phyloP scores from a whole-genome alignment of 1,284 basidiomycete genomes.

The Trametes versicolor region DNA sequence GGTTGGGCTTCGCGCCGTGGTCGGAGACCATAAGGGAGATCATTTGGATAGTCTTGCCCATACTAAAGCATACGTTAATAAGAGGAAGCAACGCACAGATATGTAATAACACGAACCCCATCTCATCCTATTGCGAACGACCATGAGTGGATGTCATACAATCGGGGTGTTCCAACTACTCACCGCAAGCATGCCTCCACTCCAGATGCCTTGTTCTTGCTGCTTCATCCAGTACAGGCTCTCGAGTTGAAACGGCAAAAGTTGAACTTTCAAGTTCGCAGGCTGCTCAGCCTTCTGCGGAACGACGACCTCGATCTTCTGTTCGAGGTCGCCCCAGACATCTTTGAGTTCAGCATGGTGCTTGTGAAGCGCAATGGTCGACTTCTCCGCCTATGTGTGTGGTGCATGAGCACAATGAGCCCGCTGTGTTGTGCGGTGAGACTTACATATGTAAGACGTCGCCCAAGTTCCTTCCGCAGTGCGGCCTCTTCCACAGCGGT shows the following conservation, averaged over 20 bases:
- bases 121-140: conserved; percentile 74
- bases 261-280: conserved; percentile 74
- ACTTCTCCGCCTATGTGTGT: conserved; percentile 74
- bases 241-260: conserved; percentile 90
- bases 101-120: conserved; percentile 68
- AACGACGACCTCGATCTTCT: conserved; percentile 66
- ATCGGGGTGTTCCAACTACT: conserved; percentile 39
- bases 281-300: conserved; percentile 87
- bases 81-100: conserved; percentile 4
- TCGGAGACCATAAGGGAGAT: conserved; percentile 91
- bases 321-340: conserved; percentile 90
- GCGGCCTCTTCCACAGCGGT: conserved; percentile 26
- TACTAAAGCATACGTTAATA: conserved; percentile 59
- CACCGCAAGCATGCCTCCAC: conserved; percentile 93
- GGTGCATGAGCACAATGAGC: background rate
- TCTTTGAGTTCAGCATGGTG: conserved; percentile 83
- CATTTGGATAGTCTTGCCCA: conserved; percentile 99
- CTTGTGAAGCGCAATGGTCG: conserved; percentile 68
- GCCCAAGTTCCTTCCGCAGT: conserved; percentile 27
- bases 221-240: conserved; percentile 96
- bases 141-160: background rate
- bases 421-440: too few relatives aligned
- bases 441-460: conserved; percentile 28
- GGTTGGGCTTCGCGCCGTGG: conserved; percentile 76
- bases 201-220: conserved; percentile 91